These are phyloP conservation scores for Termitomyces sp. DNA, from an alignment of 768 basidiomycete genomes.

Conservation along the genomic window DNA sequence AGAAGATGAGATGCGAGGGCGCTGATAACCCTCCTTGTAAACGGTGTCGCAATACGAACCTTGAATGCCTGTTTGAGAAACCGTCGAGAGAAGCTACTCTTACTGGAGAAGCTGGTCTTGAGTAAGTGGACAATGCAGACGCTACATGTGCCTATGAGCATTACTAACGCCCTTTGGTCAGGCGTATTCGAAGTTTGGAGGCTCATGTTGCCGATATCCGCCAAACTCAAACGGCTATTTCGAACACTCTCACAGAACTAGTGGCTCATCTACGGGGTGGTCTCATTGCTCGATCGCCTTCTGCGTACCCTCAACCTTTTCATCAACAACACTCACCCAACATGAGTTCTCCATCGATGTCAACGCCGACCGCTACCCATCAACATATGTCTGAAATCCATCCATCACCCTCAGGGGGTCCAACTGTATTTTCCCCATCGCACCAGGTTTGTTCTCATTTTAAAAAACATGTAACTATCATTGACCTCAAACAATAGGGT, in stretches of 20 bases:
- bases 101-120: conserved; percentile 85
- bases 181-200: conserved; percentile 90
- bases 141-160: conserved; percentile 8
- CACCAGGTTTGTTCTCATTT: conserved; percentile 20
- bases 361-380: conserved; percentile 44
- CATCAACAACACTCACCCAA: conserved; percentile 66
- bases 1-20: conserved; percentile 97
- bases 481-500: conserved; percentile 34
- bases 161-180: conserved; percentile 29
- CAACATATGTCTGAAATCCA: conserved; percentile 37
- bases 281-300: conserved; percentile 58
- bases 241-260: conserved; percentile 77
- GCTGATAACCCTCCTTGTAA: conserved; percentile 97
- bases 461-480: conserved; percentile 13
- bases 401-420: conserved; percentile 34
- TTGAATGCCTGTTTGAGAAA: conserved; percentile 95
- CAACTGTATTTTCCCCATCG: conserved; percentile 26
- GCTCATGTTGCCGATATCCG: conserved; percentile 82
- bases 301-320: conserved; percentile 51
- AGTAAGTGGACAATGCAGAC: conserved; percentile 48
- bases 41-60: conserved; percentile 83
- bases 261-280: conserved; percentile 70
- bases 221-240: conserved; percentile 69
- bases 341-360: conserved; percentile 55
- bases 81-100: conserved; percentile 84